Percentiles rank a stretch among this genome's conserved stretches.
phyloP scores from a whole-genome alignment of 805 yeast genomes.

The Ogataea thermomethanolica region DNA sequence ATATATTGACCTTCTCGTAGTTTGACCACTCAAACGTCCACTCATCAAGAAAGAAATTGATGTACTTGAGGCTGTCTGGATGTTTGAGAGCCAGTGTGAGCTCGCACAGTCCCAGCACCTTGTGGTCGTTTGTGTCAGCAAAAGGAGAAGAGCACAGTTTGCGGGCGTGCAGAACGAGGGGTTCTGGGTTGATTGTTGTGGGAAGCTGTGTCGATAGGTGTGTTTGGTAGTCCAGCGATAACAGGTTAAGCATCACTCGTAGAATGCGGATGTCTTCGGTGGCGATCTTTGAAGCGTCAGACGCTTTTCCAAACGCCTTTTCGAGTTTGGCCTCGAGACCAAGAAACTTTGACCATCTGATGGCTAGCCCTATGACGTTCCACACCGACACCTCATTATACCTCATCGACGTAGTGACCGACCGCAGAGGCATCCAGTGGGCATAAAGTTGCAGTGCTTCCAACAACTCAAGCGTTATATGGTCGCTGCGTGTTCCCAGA shows the following conservation, averaged over 20 bases:
- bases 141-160: conserved; percentile 7
- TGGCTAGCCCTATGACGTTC: conserved; percentile 16
- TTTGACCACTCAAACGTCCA: conserved; percentile 11
- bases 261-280: conserved; percentile 13
- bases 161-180: conserved; percentile 14
- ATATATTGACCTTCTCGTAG: neutral
- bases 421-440: conserved; percentile 17
- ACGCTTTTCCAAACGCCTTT: too few species aligned
- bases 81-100: conserved; percentile 13
- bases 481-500: conserved; percentile 8
- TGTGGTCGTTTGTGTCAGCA: conserved; percentile 13
- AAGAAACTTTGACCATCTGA: conserved; percentile 16
- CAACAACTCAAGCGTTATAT: conserved; percentile 14
- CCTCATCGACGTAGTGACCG: neutral
- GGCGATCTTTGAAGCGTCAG: too few species aligned
- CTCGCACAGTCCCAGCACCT: conserved; percentile 18
- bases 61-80: conserved; percentile 1
- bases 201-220: conserved; percentile 18
- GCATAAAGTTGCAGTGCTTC: conserved; percentile 18
- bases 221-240: conserved; percentile 17
- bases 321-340: conserved; percentile 12
- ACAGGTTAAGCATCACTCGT: conserved; percentile 14
- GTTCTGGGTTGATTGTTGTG: conserved; percentile 18
- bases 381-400: conserved; percentile 17
- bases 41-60: conserved; percentile 16